phyloP scores from a whole-genome alignment of 2,329 filamentous ascomycete species.

The Microascus cirrosus region DNA sequence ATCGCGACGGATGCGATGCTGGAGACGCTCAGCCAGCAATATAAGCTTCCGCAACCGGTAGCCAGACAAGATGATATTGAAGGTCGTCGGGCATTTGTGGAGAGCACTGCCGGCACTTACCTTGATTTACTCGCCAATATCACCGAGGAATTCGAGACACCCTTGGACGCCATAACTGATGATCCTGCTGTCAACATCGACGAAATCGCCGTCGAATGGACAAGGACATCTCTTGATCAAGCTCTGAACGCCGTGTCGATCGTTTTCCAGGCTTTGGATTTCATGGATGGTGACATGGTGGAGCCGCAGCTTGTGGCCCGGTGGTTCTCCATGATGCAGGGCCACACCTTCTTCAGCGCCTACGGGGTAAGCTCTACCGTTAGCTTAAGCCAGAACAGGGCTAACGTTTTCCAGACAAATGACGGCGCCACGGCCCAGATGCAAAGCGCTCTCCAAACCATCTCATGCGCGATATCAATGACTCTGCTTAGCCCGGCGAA shows the following conservation, averaged over 20 bases:
- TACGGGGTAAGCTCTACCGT: conserved; percentile 37
- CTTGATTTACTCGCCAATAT: conserved; percentile 33
- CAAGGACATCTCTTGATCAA: conserved; percentile 54
- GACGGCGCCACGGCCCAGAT: conserved; percentile 6
- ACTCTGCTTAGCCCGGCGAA: conserved; percentile 56
- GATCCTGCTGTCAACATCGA: conserved; percentile 36
- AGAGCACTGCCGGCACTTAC: conserved; percentile 25
- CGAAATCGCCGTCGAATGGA: conserved; percentile 47
- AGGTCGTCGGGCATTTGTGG: conserved; percentile 2
- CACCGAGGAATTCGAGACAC: conserved; percentile 36
- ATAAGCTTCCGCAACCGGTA: conserved; percentile 14
- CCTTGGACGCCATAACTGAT: conserved; percentile 39
- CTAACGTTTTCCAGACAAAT: conserved; percentile 4
- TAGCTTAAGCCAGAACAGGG: not conserved
- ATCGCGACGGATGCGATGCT: conserved; percentile 15
- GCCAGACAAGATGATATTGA: conserved; percentile 1
- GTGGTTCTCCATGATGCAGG: conserved; percentile 67
- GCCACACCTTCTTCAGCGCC: conserved; percentile 57
- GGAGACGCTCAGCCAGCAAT: conserved; percentile 17
- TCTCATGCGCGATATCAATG: conserved; percentile 61
- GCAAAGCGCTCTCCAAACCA: conserved; percentile 35
- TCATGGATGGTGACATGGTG: conserved; percentile 41
- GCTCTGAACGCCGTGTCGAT: conserved; percentile 63
- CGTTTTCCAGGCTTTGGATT: conserved; percentile 60
- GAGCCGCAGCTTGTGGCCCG: conserved; percentile 46